Percentiles rank a stretch among this genome's conserved stretches.
phyloP scores from a whole-genome alignment of 371 early-diverging fungal species.

The Gilbertella persicaria region DNA sequence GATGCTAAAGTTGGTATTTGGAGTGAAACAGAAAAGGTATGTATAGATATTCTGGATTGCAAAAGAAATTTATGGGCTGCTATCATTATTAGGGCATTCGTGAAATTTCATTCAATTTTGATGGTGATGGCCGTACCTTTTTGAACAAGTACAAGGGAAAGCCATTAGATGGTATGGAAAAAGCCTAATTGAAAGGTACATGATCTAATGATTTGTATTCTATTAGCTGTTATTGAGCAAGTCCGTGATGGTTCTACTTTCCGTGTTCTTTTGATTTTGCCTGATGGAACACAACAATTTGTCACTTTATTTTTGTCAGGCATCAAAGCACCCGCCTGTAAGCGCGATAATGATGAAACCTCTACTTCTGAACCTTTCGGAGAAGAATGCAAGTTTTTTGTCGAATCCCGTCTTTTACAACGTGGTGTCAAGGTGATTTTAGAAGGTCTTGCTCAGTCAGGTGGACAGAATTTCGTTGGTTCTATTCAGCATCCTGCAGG shows the following conservation, averaged over 20 bases:
- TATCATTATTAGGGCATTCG: conserved; percentile 47
- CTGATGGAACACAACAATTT: conserved; percentile 64
- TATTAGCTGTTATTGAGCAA: conserved; percentile 84
- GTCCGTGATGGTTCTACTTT: conserved; percentile 91
- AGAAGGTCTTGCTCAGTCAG: conserved; percentile 67
- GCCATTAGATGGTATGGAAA: conserved; percentile 69
- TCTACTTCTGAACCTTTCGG: conserved; percentile 87
- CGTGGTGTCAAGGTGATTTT: conserved; percentile 86
- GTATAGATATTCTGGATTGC: neutral
- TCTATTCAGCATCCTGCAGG: conserved; percentile 84
- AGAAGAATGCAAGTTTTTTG: conserved; percentile 92
- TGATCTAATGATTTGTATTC: neutral
- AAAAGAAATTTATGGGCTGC: neutral
- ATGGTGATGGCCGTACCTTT: conserved; percentile 75
- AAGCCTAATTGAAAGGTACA: neutral
- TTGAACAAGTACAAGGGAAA: conserved; percentile 80
- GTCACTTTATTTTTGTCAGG: conserved; percentile 84
- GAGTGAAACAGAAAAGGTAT: conserved; percentile 58
- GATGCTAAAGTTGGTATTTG: conserved; percentile 78
- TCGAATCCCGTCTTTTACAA: conserved; percentile 88
- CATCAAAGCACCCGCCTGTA: conserved; percentile 82
- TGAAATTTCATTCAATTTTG: conserved; percentile 56
- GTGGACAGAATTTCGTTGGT: conserved; percentile 74
- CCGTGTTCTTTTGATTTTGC: conserved; percentile 73
- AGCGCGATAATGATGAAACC: conserved; percentile 63